Percentiles rank a stretch among this genome's conserved stretches.
Conservation (phyloP, 208 protist species). For the Acanthamoeba lenticulata region DNA sequence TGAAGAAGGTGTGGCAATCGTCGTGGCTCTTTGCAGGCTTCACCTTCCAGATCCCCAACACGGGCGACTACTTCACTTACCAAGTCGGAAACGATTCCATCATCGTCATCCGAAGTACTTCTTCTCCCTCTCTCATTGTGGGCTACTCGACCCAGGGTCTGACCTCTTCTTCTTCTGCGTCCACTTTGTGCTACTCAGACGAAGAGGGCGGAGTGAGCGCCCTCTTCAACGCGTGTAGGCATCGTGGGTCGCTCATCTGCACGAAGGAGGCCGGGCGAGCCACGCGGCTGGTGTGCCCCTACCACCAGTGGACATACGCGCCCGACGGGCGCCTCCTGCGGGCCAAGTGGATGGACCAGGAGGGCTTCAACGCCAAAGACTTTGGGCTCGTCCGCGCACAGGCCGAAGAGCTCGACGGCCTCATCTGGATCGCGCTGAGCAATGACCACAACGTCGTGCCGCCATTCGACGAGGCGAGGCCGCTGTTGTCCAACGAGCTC, state of each 20-base stretch:
- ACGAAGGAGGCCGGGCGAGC: not conserved
- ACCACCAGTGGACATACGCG: slow-evolving; percentile 14
- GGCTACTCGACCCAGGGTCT: too few relatives aligned
- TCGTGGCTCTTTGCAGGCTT: slow-evolving; percentile 10
- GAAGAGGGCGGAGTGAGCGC: not conserved
- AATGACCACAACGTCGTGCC: not conserved
- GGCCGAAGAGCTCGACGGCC: slow-evolving; percentile 6
- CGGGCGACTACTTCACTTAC: slow-evolving; percentile 15
- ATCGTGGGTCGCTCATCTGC: not conserved
- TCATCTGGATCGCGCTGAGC: not conserved
- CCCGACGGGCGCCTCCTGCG: not conserved
- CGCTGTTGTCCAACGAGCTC: not conserved
- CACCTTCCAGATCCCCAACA: not conserved
- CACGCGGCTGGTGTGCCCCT: not conserved
- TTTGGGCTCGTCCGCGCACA: not conserved
- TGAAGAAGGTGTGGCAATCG: not conserved
- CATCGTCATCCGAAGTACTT: not conserved
- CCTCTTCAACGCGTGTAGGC: not conserved
- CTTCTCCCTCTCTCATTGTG: too few relatives aligned
- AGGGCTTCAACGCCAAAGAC: not conserved
- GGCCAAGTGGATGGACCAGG: slow-evolving; percentile 34
- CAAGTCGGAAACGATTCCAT: not conserved
- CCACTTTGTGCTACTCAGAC: too few relatives aligned
- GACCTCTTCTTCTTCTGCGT: too few relatives aligned
- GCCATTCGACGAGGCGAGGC: not conserved